Evolutionary conservation across 192 early-diverging fungal species (phyloP).

Genomic region (Coemansia sp.): DNA sequence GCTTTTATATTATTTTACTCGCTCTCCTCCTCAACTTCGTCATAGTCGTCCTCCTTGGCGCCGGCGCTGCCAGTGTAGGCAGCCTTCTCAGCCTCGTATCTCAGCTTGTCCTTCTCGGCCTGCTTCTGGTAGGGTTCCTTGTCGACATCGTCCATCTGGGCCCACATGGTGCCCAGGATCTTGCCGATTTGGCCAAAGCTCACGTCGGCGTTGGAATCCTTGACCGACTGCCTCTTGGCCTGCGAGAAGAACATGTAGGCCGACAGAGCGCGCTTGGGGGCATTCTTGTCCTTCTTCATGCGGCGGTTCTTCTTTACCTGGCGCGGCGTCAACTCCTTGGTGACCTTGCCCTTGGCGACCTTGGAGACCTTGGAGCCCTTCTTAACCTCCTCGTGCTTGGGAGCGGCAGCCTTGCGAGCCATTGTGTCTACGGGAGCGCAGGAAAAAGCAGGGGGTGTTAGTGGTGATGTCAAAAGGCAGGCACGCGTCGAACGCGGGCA

Average conservation of each 20-base stretch:
- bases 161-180: conserved; percentile 71
- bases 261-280: conserved; percentile 88
- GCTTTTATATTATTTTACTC: too few relatives aligned
- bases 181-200: conserved; percentile 68
- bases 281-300: conserved; percentile 83
- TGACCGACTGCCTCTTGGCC: conserved; percentile 71
- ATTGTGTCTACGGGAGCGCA: conserved; percentile 12
- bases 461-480: too few relatives aligned
- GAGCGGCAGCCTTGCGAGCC: conserved; percentile 31
- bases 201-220: conserved; percentile 75
- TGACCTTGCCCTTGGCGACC: conserved; percentile 27
- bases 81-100: conserved; percentile 45
- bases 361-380: conserved; percentile 9
- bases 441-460: conserved; percentile 18
- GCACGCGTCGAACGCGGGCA: too few relatives aligned
- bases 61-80: too few relatives aligned
- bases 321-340: conserved; percentile 16
- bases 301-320: conserved; percentile 24
- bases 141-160: conserved; percentile 47
- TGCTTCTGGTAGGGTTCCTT: conserved; percentile 56
- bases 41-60: neutral
- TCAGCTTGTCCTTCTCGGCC: conserved; percentile 50
- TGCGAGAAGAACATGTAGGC: conserved; percentile 91
- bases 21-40: conserved; percentile 11
- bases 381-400: conserved; percentile 6